A percentile compares a stretch with the other conserved stretches of the same genome.
Conservation (phyloP, 2,329 filamentous ascomycete species). For the Ceratocystis huliohia region DNA sequence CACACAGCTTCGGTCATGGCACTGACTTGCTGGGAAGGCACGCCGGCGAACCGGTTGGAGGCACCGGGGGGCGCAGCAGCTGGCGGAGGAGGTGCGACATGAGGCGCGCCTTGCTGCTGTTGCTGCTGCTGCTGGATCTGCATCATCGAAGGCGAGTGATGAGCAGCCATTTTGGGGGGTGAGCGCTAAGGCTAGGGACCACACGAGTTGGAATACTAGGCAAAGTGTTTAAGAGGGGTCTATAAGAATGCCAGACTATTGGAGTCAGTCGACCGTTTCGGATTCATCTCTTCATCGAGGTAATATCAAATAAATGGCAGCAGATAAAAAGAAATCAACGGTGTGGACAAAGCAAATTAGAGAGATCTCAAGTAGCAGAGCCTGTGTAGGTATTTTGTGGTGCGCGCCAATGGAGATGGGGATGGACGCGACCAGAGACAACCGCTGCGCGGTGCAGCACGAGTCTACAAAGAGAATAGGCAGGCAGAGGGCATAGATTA, state of each 20-base stretch:
- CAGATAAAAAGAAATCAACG: too few species aligned
- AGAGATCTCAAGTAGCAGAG: too few species aligned
- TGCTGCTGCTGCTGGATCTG: slow-evolving; percentile 38
- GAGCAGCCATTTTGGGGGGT: slow-evolving; percentile 50
- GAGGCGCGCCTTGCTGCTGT: slow-evolving; percentile 47
- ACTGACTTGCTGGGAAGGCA: slow-evolving; percentile 59
- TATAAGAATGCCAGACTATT: background rate
- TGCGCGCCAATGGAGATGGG: too few species aligned
- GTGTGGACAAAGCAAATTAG: too few species aligned
- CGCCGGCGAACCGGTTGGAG: slow-evolving; percentile 35
- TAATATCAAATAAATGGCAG: too few species aligned
- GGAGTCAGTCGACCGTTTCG: too few species aligned
- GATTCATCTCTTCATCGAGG: too few species aligned
- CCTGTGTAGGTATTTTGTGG: too few species aligned
- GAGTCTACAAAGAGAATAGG: too few species aligned
- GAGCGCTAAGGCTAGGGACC: background rate
- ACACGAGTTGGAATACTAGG: background rate
- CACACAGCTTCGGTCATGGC: slow-evolving; percentile 77
- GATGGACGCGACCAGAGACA: too few species aligned
- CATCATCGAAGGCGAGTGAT: slow-evolving; percentile 72
- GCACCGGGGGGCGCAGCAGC: slow-evolving; percentile 39
- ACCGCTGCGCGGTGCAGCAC: too few species aligned
- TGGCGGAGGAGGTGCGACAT: slow-evolving; percentile 44
- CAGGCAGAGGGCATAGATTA: too few species aligned
- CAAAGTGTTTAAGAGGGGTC: background rate